phyloP scores from a whole-genome alignment of 2,329 filamentous ascomycete species.

The Diaporthe sp. region DNA sequence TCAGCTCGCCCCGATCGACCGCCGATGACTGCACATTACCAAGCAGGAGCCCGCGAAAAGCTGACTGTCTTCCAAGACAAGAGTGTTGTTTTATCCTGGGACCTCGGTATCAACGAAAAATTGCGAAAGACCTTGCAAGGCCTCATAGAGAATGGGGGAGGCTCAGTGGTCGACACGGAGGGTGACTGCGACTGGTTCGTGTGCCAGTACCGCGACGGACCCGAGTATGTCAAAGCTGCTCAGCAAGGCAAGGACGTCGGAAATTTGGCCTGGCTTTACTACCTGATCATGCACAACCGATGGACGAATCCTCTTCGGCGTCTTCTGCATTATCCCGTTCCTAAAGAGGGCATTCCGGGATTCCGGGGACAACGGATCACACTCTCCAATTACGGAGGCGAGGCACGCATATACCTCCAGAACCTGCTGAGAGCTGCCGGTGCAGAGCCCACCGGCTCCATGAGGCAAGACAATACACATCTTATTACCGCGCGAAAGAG shows the following conservation, averaged over 20 bases:
- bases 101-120: constrained; percentile 79
- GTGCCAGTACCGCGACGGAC: constrained; percentile 87
- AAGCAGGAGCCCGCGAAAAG: constrained; percentile 58
- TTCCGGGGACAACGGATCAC: constrained; percentile 86
- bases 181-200: constrained; percentile 85
- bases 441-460: constrained; percentile 92
- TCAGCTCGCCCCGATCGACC: constrained; percentile 59
- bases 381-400: constrained; percentile 95
- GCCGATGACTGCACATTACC: constrained; percentile 53
- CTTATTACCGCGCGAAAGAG: constrained; percentile 90
- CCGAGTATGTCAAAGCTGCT: constrained; percentile 83
- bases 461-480: constrained; percentile 96
- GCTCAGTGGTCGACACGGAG: constrained; percentile 74
- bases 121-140: constrained; percentile 77
- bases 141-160: constrained; percentile 80
- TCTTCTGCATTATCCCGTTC: constrained; percentile 90
- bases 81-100: constrained; percentile 81
- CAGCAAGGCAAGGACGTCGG: constrained; percentile 86
- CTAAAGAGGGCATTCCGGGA: constrained; percentile 81
- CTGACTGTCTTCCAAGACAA: constrained; percentile 83
- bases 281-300: constrained; percentile 87
- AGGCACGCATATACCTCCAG: constrained; percentile 92
- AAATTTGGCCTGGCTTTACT: constrained; percentile 94
- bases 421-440: constrained; percentile 89
- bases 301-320: constrained; percentile 90